phyloP scores from a whole-genome alignment of 805 yeast genomes.

The Yamadazyma endophytica region DNA sequence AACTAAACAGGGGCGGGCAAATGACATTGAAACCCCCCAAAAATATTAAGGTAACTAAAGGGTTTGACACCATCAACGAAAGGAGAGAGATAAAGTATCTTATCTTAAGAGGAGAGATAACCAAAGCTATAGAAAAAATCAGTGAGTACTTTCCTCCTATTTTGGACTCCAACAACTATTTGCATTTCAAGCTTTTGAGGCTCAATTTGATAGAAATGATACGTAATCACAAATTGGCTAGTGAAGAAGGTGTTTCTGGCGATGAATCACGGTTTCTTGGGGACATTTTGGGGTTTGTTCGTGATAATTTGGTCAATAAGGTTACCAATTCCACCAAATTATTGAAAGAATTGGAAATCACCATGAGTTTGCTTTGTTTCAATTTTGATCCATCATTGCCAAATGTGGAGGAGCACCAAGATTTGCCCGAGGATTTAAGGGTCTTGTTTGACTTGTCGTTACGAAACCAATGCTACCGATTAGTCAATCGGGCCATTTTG shows the following conservation, averaged over 20 bases:
- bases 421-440: conserved; percentile 52
- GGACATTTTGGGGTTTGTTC: conserved; percentile 53
- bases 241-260: conserved; percentile 11
- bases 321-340: conserved; percentile 56
- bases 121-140: conserved; percentile 52
- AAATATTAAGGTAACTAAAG: conserved; percentile 21
- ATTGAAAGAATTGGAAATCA: conserved; percentile 69
- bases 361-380: conserved; percentile 75
- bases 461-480: conserved; percentile 61
- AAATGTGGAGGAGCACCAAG: conserved; percentile 31
- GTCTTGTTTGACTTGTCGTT: conserved; percentile 55
- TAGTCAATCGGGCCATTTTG: conserved; percentile 67
- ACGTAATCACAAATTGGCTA: conserved; percentile 37
- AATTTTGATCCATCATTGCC: conserved; percentile 31
- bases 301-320: conserved; percentile 57
- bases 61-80: conserved; percentile 47
- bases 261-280: conserved; percentile 47
- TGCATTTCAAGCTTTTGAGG: conserved; percentile 71
- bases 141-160: conserved; percentile 60
- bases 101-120: conserved; percentile 58
- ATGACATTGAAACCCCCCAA: neutral
- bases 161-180: conserved; percentile 55
- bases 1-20: neutral
- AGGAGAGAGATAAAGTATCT: conserved; percentile 51
- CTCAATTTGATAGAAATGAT: conserved; percentile 80